These are phyloP conservation scores for Cochlearia excelsa DNA, from an alignment of 345 rosid genomes.

Conservation along the genomic window DNA sequence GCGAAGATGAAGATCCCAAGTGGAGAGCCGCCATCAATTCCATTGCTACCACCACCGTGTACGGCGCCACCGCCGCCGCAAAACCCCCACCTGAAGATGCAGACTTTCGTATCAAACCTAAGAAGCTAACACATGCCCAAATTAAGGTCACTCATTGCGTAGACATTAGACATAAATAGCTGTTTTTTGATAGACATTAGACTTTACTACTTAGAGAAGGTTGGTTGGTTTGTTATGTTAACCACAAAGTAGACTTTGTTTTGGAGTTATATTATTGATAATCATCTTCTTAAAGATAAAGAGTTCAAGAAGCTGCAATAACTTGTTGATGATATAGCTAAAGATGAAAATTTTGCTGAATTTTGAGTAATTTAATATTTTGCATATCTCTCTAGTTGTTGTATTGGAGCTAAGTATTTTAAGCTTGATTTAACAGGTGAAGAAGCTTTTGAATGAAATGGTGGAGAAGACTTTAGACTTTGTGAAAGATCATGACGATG, in stretches of 20 bases:
- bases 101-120: slow-evolving; percentile 39
- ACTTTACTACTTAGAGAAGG: background rate
- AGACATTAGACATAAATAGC: background rate
- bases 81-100: slow-evolving; percentile 35
- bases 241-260: no score
- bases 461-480: slow-evolving; percentile 57
- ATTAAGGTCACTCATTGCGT: slow-evolving; percentile 51
- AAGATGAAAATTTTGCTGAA: no score
- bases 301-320: background rate
- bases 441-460: slow-evolving; percentile 67
- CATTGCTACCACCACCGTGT: slow-evolving; percentile 54
- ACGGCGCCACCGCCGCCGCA: slow-evolving; percentile 31
- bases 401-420: slow-evolving; percentile 11
- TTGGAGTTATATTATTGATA: no score
- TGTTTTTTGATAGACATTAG: slow-evolving; percentile 2
- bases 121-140: slow-evolving; percentile 67
- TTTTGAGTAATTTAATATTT: no score
- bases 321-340: background rate
- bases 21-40: slow-evolving; percentile 82
- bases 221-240: no score
- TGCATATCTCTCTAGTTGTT: background rate
- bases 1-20: slow-evolving; percentile 65
- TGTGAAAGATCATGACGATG: slow-evolving; percentile 38
- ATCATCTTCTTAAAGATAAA: background rate
- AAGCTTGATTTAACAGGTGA: slow-evolving; percentile 49